Evolutionary conservation across 1,139 yeast species (phyloP).

Genomic region (Arxiozyma bovina): DNA sequence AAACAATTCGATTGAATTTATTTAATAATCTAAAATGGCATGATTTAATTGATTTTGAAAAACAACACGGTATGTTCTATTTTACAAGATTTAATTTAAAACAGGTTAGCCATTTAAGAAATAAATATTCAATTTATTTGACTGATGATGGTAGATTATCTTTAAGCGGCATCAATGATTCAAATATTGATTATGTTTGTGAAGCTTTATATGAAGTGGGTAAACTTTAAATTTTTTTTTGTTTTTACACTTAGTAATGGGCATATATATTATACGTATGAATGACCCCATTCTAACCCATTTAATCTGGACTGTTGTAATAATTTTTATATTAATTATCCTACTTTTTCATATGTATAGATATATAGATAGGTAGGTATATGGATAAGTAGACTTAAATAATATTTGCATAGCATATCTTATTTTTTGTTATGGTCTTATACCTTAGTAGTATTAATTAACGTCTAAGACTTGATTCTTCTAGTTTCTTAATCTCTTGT

Average conservation of each 20-base stretch:
- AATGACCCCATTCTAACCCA: not conserved
- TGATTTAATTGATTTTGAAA: constrained; percentile 49
- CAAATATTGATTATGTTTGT: constrained; percentile 57
- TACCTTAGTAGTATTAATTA: not conserved
- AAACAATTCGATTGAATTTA: constrained; percentile 53
- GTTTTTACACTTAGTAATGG: not conserved
- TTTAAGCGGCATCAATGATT: constrained; percentile 76
- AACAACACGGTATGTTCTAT: constrained; percentile 93
- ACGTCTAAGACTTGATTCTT: not conserved
- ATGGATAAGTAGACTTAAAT: not conserved
- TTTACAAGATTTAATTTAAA: constrained; percentile 70
- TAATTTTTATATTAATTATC: too few species aligned
- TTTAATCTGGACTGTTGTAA: not conserved
- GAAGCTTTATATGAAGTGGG: constrained; percentile 18
- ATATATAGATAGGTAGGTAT: not conserved
- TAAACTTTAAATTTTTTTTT: not conserved
- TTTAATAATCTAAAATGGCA: constrained; percentile 66
- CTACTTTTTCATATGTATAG: too few species aligned
- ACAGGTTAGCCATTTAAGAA: constrained; percentile 63
- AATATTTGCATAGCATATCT: not conserved
- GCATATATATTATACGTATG: not conserved
- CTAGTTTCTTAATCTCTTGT: not conserved
- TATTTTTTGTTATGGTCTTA: too few species aligned
- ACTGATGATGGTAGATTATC: constrained; percentile 88
- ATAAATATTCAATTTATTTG: constrained; percentile 70